A percentile compares a stretch with the other conserved stretches of the same genome.
Evolutionary conservation across 768 basidiomycete species (phyloP).

Genomic region (Galerina sulciceps): DNA sequence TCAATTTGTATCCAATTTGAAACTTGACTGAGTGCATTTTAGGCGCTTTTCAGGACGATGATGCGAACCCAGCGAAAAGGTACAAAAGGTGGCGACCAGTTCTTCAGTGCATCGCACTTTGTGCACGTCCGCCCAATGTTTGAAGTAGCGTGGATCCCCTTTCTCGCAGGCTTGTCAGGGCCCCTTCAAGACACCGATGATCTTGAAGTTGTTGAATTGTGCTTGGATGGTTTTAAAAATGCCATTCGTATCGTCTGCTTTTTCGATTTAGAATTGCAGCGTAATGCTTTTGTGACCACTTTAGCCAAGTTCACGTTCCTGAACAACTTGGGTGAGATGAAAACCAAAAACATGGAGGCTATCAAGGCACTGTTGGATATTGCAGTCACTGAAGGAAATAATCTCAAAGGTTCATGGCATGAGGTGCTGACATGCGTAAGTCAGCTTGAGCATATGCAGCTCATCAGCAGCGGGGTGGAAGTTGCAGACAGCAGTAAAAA

Average conservation of each 20-base stretch:
- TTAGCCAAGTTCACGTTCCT: slow-evolving; percentile 96
- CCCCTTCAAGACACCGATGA: slow-evolving; percentile 96
- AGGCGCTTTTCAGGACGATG: slow-evolving; percentile 93
- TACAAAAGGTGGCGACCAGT: slow-evolving; percentile 79
- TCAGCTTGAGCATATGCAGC: slow-evolving; percentile 97
- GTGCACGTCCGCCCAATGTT: slow-evolving; percentile 99
- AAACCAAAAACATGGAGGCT: slow-evolving; percentile 98
- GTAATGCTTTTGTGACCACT: slow-evolving; percentile 99
- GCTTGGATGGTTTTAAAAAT: slow-evolving; percentile 93
- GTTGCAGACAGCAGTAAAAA: slow-evolving; percentile 77
- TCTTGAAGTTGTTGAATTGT: slow-evolving; percentile 87
- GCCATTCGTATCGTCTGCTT: slow-evolving; percentile 97
- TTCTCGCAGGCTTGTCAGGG: slow-evolving; percentile 92
- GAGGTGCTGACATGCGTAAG: slow-evolving; percentile 97
- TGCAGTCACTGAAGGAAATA: slow-evolving; percentile 95
- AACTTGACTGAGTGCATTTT: slow-evolving; percentile 10
- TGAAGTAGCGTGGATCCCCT: slow-evolving; percentile 98
- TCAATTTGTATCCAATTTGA: not conserved
- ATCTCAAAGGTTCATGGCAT: slow-evolving; percentile 94
- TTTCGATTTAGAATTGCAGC: slow-evolving; percentile 95
- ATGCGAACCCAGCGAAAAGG: slow-evolving; percentile 91
- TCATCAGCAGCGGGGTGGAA: slow-evolving; percentile 91
- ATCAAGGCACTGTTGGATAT: slow-evolving; percentile 95
- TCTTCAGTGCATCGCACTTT: slow-evolving; percentile 95
- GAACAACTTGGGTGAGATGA: slow-evolving; percentile 98